These are phyloP conservation scores for Candida verbasci DNA, from an alignment of 805 yeast genomes.

Conservation along the genomic window DNA sequence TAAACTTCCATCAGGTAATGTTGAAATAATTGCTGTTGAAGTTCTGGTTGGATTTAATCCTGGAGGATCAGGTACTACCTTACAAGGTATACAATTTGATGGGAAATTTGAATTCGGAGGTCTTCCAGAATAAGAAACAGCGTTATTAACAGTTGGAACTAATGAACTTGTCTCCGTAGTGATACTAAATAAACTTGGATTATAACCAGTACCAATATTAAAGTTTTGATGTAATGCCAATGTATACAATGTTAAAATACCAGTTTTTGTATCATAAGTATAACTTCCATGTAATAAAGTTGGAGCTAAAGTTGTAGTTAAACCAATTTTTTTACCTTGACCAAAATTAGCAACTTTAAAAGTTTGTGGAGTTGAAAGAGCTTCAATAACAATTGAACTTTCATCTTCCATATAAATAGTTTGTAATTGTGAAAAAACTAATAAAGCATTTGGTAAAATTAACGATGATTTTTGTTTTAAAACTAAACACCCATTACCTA, in stretches of 20 bases:
- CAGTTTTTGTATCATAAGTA: slow-evolving; percentile 12
- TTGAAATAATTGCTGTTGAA: slow-evolving; percentile 6
- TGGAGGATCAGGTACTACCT: slow-evolving; percentile 13
- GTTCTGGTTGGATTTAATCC: slow-evolving; percentile 10
- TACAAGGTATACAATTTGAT: slow-evolving; percentile 15
- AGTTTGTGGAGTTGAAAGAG: slow-evolving; percentile 12
- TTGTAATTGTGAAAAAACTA: slow-evolving; percentile 11
- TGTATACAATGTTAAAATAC: slow-evolving; percentile 14
- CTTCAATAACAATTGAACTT: slow-evolving; percentile 14
- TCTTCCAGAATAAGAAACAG: slow-evolving; percentile 14
- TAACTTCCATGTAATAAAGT: background rate
- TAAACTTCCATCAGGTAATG: background rate
- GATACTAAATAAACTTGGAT: slow-evolving; percentile 9
- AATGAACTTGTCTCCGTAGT: slow-evolving; percentile 14
- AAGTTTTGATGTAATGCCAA: slow-evolving; percentile 7
- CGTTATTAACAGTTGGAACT: slow-evolving; percentile 13
- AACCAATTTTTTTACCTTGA: slow-evolving; percentile 13
- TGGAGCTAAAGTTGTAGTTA: slow-evolving; percentile 8
- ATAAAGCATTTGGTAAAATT: slow-evolving; percentile 10
- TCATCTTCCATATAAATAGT: slow-evolving; percentile 15
- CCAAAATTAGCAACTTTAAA: slow-evolving; percentile 22
- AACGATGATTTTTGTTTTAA: slow-evolving; percentile 12
- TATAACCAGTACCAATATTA: no score
- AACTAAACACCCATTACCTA: slow-evolving; percentile 22
- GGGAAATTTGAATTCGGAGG: slow-evolving; percentile 17